phyloP scores from a whole-genome alignment of 1,284 basidiomycete genomes.

The Rugosomyces carneus region DNA sequence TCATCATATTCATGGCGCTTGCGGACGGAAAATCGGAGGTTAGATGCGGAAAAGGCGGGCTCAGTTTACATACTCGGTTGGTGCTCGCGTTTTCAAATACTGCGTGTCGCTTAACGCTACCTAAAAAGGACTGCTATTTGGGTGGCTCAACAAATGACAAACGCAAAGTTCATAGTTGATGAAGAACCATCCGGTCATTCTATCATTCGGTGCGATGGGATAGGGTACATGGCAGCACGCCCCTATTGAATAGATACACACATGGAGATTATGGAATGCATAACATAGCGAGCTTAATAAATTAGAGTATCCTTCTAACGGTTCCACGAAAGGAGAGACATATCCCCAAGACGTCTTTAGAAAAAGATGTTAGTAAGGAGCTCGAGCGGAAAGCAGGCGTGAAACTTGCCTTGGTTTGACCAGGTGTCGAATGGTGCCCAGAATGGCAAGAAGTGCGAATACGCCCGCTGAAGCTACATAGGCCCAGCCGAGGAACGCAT shows the following conservation, averaged over 20 bases:
- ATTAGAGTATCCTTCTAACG: constrained; percentile 30
- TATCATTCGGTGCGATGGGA: constrained; percentile 48
- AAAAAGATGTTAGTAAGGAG: background rate
- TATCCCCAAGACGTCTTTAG: constrained; percentile 70
- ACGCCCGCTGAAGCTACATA: constrained; percentile 88
- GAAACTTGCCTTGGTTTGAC: constrained; percentile 78
- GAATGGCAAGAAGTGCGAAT: constrained; percentile 83
- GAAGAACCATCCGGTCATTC: constrained; percentile 30
- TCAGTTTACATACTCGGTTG: constrained; percentile 63
- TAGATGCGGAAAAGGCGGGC: constrained; percentile 41
- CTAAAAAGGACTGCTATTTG: constrained; percentile 61
- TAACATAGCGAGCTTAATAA: background rate
- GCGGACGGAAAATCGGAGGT: constrained; percentile 56
- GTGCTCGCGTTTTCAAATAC: constrained; percentile 8
- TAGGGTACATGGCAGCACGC: constrained; percentile 35
- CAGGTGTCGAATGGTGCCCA: constrained; percentile 88
- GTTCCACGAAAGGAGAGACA: constrained; percentile 86
- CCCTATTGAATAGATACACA: background rate
- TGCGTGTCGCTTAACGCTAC: background rate
- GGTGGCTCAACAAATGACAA: constrained; percentile 58
- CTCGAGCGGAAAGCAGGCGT: constrained; percentile 19
- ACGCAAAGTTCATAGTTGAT: constrained; percentile 51
- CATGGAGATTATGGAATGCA: background rate
- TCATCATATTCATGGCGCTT: constrained; percentile 68
- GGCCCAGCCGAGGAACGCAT: constrained; percentile 95